phyloP scores from a whole-genome alignment of 2,329 filamentous ascomycete species.

The Diplodia scrobiculata region DNA sequence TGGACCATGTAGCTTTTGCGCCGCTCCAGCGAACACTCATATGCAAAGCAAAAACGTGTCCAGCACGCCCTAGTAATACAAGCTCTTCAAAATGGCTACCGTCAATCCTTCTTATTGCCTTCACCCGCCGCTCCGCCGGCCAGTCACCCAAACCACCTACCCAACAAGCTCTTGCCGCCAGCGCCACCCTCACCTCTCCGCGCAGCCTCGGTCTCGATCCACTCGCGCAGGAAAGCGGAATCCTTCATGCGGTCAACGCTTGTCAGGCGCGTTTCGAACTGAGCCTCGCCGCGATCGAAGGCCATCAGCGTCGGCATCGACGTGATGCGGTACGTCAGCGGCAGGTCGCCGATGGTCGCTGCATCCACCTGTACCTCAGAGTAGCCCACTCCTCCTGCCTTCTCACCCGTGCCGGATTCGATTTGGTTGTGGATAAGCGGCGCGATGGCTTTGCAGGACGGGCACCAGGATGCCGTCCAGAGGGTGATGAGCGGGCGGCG shows the following conservation, averaged over 20 bases:
- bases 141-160: conserved; percentile 27
- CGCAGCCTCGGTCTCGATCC: conserved; percentile 53
- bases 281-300: conserved; percentile 54
- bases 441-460: conserved; percentile 48
- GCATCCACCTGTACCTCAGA: conserved; percentile 55
- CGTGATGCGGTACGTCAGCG: conserved; percentile 50
- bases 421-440: conserved; percentile 50
- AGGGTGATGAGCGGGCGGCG: conserved; percentile 52
- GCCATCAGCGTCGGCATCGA: conserved; percentile 54
- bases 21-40: not conserved
- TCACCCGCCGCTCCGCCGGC: not conserved
- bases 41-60: not conserved
- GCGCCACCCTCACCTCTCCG: conserved; percentile 55
- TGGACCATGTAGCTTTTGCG: not conserved
- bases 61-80: not conserved
- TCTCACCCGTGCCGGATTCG: conserved; percentile 49
- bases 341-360: conserved; percentile 48
- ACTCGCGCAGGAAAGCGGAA: conserved; percentile 48
- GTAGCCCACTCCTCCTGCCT: conserved; percentile 50
- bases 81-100: not conserved
- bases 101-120: not conserved
- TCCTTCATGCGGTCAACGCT: conserved; percentile 51
- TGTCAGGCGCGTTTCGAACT: conserved; percentile 51
- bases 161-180: conserved; percentile 31
- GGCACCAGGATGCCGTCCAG: conserved; percentile 55